Evolutionary conservation across 2,329 filamentous ascomycete genomes (phyloP), one percentile per base, ranked within the genome.

Genomic region (Xylaria sp.): DNA sequence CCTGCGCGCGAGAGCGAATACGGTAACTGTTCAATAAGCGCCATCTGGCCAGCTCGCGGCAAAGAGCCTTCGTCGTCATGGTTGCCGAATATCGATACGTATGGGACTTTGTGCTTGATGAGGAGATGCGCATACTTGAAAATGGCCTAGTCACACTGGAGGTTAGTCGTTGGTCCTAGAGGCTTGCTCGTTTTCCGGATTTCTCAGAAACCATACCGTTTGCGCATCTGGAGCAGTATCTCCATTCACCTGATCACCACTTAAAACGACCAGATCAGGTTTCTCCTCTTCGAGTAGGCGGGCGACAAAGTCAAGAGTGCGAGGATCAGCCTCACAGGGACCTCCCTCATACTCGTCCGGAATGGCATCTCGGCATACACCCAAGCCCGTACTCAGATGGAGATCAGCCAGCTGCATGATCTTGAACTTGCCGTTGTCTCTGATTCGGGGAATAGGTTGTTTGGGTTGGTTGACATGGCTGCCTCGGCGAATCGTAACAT

Each of bases 351-450:
- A 83, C 52, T 81, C 82, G 63, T 85, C 83, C 0, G 92, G 92
- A 66, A 93, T 81, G n/a, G 91, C 85, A 67, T 99, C 92, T 65
- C 94, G 86, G 71, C 94, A 99, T 50, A 76, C 76, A 8, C 94
- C 94, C 4, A 92, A 81, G 8, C 93, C 94, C 2, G 94, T 99
- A 70, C 91, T 93, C 58, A 99, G 77, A 74, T 99, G 94, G 62
- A 97, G 77, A 76, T 99, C 94, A n/a, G 92, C 89, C 58, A 96
- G 80, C 75, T 99, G 94, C 82, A 99, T 86, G 65, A 99, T 96
- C 79, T 97, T 97, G 79, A 97, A 97, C 68, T 89, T 91, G 35
- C 93, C 94, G 71, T 94, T 91, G 63, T 95, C 91, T 49, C 85
- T 83, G 64, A 99, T 91, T 60, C 90, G 85, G 4, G 62, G 62